These are phyloP conservation scores for Termitomyces sp. DNA, from an alignment of 768 basidiomycete genomes.

Conservation along the genomic window DNA sequence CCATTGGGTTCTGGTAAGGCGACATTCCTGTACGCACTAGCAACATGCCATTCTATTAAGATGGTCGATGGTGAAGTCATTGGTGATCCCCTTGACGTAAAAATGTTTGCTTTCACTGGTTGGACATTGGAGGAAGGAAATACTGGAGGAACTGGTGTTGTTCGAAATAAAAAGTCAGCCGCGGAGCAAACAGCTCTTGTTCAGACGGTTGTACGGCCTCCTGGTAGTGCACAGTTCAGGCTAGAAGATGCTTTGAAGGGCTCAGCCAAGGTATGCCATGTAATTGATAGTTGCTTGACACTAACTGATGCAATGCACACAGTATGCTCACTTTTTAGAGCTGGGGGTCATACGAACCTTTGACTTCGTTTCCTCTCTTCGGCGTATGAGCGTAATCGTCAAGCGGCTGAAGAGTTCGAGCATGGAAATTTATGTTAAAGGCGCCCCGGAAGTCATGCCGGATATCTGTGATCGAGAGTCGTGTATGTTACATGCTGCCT, in stretches of 20 bases:
- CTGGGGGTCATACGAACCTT: slow-evolving; percentile 94
- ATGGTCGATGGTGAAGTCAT: slow-evolving; percentile 83
- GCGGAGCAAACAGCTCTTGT: slow-evolving; percentile 84
- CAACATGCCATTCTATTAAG: slow-evolving; percentile 95
- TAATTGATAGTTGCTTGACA: not conserved
- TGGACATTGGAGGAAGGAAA: slow-evolving; percentile 96
- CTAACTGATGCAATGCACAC: slow-evolving; percentile 4
- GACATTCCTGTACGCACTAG: slow-evolving; percentile 84
- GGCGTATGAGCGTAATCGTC: slow-evolving; percentile 97
- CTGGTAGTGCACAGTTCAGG: slow-evolving; percentile 85
- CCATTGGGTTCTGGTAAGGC: slow-evolving; percentile 71
- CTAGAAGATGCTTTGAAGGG: slow-evolving; percentile 92
- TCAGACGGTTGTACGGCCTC: slow-evolving; percentile 93
- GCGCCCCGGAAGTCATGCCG: slow-evolving; percentile 97
- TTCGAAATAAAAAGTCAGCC: slow-evolving; percentile 57
- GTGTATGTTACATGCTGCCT: slow-evolving; percentile 49
- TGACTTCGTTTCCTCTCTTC: slow-evolving; percentile 90
- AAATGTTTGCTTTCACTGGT: slow-evolving; percentile 97
- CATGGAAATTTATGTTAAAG: slow-evolving; percentile 99
- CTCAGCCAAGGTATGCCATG: slow-evolving; percentile 57
- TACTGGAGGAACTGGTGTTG: slow-evolving; percentile 61
- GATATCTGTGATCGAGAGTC: slow-evolving; percentile 92
- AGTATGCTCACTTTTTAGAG: slow-evolving; percentile 98
- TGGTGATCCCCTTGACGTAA: slow-evolving; percentile 93
- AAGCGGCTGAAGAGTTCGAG: slow-evolving; percentile 89